These are phyloP conservation scores for Ambrosiella cleistominuta DNA, from an alignment of 2,329 filamentous ascomycete genomes.

Conservation along the genomic window DNA sequence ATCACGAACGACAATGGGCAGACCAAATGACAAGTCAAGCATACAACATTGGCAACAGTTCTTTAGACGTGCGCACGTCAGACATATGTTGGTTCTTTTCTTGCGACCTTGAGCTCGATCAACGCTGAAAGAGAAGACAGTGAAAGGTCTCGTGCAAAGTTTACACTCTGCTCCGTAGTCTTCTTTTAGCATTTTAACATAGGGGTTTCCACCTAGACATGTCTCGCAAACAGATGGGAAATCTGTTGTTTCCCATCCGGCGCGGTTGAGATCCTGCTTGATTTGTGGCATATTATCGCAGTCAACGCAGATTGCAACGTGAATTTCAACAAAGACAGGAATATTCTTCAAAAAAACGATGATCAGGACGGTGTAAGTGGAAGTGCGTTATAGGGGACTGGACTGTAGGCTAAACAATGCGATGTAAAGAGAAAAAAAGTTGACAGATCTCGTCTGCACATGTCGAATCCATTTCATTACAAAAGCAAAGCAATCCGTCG, in stretches of 20 bases:
- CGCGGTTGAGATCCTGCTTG: constrained; percentile 87
- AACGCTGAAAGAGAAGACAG: constrained; percentile 85
- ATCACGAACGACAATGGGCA: constrained; percentile 88
- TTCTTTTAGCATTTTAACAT: constrained; percentile 97
- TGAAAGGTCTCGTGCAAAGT: constrained; percentile 86
- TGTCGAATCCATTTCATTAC: too few species aligned
- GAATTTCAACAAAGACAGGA: too few species aligned
- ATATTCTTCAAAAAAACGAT: too few species aligned
- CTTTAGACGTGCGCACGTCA: constrained; percentile 91
- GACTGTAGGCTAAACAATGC: neutral
- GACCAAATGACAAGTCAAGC: constrained; percentile 88
- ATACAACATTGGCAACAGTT: constrained; percentile 99
- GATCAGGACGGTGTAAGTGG: too few species aligned
- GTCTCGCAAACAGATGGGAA: constrained; percentile 81
- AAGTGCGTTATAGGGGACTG: too few species aligned
- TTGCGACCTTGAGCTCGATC: constrained; percentile 75
- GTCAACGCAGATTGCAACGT: too few species aligned
- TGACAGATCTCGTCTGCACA: neutral
- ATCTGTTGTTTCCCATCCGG: constrained; percentile 88
- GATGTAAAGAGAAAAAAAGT: neutral
- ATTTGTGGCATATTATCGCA: constrained; percentile 56
- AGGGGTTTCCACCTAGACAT: constrained; percentile 89
- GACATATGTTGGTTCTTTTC: constrained; percentile 85
- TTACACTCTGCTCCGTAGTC: constrained; percentile 81
- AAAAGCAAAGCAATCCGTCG: neutral